Conservation (phyloP, 345 rosid genomes). For the Salix koriyanagi region DNA sequence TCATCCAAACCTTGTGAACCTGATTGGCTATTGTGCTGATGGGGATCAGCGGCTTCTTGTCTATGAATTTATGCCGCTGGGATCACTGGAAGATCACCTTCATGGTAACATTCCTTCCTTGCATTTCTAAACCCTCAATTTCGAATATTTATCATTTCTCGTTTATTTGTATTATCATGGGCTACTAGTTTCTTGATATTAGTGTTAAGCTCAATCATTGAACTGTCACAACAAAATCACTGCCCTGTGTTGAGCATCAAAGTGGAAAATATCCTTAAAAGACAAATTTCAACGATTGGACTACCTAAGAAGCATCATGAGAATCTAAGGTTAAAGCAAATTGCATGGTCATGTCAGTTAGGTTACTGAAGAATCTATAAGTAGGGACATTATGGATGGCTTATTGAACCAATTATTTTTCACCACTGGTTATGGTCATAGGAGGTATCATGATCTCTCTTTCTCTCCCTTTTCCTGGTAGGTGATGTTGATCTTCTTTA, state of each 20-base stretch:
- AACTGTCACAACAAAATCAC: not conserved
- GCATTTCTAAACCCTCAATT: slow-evolving; percentile 3
- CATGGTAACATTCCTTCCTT: slow-evolving; percentile 52
- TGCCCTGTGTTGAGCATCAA: not conserved
- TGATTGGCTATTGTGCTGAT: slow-evolving; percentile 98
- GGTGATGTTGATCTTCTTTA: not conserved
- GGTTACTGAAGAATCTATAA: not conserved
- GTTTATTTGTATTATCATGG: slow-evolving; percentile 1
- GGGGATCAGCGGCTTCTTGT: slow-evolving; percentile 99
- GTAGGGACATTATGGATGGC: not conserved
- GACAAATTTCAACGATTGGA: not conserved
- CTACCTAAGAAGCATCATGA: not conserved
- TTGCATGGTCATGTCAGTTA: not conserved
- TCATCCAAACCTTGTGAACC: slow-evolving; percentile 88
- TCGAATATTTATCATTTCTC: not conserved
- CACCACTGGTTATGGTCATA: not conserved
- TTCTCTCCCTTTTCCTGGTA: not conserved
- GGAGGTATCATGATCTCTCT: not conserved
- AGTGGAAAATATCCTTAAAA: not conserved
- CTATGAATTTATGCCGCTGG: slow-evolving; percentile 94
- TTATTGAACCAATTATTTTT: not conserved
- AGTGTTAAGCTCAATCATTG: not conserved
- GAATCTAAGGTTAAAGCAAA: slow-evolving; percentile 4
- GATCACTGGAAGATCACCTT: slow-evolving; percentile 98
- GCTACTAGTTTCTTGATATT: not conserved